phyloP scores from a whole-genome alignment of 1,284 basidiomycete species.

The Ceratobasidium sp. region DNA sequence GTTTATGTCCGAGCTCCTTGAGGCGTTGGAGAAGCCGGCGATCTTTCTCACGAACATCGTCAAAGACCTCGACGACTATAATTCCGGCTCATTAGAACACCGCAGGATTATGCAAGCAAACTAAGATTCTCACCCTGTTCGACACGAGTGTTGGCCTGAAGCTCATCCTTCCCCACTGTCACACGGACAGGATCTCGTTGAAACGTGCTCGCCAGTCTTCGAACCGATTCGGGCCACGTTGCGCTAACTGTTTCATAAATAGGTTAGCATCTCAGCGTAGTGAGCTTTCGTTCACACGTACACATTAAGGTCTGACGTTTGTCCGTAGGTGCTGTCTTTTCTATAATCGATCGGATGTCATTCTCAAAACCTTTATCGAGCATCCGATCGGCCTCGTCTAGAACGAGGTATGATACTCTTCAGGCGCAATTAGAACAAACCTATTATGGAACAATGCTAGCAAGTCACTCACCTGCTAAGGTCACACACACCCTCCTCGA shows the following conservation, averaged over 20 bases:
- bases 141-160: conserved; percentile 94
- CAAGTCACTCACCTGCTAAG: conserved; percentile 74
- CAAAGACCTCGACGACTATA: conserved; percentile 86
- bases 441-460: conserved; percentile 10
- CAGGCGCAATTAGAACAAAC: conserved; percentile 27
- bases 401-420: conserved; percentile 90
- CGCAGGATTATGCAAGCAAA: background rate
- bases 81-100: conserved; percentile 15
- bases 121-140: conserved; percentile 67
- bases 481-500: conserved; percentile 87
- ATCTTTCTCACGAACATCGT: conserved; percentile 91
- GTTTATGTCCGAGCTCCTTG: conserved; percentile 41
- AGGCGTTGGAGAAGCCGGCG: conserved; percentile 54
- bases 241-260: conserved; percentile 79
- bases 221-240: conserved; percentile 98
- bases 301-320: conserved; percentile 94
- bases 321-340: conserved; percentile 74
- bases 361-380: conserved; percentile 99
- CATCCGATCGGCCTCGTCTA: conserved; percentile 99
- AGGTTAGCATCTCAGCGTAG: conserved; percentile 33
- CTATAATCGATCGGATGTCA: conserved; percentile 95
- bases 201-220: conserved; percentile 93
- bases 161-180: conserved; percentile 95
- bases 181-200: conserved; percentile 89
- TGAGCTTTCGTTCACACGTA: conserved; percentile 61